Evolutionary conservation across 1,284 basidiomycete species (phyloP).

Genomic region (Boletus sp.): DNA sequence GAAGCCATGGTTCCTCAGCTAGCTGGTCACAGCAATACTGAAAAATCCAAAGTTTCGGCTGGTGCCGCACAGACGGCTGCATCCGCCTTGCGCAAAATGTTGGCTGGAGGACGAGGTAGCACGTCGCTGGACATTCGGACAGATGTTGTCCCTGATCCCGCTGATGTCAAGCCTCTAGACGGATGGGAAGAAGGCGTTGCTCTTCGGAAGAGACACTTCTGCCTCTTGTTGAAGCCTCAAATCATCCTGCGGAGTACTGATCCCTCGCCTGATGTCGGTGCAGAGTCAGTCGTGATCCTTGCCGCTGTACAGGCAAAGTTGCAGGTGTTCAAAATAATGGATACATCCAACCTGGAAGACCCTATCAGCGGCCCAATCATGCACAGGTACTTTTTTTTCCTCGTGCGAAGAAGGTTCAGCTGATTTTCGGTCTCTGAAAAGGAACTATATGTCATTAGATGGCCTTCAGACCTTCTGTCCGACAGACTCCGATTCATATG

Average conservation of each 20-base stretch:
- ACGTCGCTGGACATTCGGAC: constrained; percentile 49
- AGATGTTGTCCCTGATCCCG: constrained; percentile 31
- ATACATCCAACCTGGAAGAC: constrained; percentile 80
- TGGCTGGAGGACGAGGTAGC: constrained; percentile 54
- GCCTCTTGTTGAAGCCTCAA: constrained; percentile 90
- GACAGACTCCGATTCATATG: constrained; percentile 43
- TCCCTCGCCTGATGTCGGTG: constrained; percentile 46
- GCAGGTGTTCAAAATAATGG: constrained; percentile 83
- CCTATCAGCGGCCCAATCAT: constrained; percentile 86
- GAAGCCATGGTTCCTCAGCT: constrained; percentile 46
- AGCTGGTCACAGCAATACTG: constrained; percentile 38
- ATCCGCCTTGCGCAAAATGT: constrained; percentile 61
- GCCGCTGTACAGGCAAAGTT: constrained; percentile 85
- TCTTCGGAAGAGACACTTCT: constrained; percentile 73
- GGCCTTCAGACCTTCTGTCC: constrained; percentile 93
- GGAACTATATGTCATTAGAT: constrained; percentile 75
- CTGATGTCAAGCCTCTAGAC: constrained; percentile 58
- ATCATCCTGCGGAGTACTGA: constrained; percentile 71
- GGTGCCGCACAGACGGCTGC: constrained; percentile 63
- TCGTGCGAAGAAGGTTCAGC: background rate
- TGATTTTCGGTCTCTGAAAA: constrained; percentile 35
- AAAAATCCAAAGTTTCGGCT: constrained; percentile 42
- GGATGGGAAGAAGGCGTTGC: constrained; percentile 76
- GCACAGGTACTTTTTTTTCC: constrained; percentile 64
- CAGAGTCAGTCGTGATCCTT: constrained; percentile 74